Conservation (phyloP, 257 asterid species). For the Parsonsia alboflavescens region DNA sequence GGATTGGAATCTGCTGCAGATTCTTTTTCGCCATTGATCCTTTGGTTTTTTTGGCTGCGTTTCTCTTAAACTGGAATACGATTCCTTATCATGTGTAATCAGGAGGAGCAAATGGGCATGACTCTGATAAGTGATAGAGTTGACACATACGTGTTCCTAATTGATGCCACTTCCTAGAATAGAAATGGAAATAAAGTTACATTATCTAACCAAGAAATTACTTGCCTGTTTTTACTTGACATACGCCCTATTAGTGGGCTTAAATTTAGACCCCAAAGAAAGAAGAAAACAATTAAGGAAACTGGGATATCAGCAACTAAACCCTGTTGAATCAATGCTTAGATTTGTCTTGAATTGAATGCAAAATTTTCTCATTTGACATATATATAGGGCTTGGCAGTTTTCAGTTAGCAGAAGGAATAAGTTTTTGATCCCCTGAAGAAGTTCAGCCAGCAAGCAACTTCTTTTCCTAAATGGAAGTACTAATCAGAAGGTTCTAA, state of each 20-base stretch:
- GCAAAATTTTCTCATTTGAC: too few species aligned
- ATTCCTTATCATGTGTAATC: conserved; percentile 33
- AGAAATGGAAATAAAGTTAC: conserved; percentile 7
- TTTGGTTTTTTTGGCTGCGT: conserved; percentile 20
- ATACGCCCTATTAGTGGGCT: too few species aligned
- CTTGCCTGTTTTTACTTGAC: too few species aligned
- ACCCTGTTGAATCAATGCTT: too few species aligned
- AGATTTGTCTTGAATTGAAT: too few species aligned
- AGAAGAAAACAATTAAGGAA: too few species aligned
- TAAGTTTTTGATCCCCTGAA: not conserved
- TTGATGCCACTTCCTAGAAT: conserved; percentile 29
- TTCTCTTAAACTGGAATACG: conserved; percentile 22
- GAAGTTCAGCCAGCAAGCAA: not conserved
- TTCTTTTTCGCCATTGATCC: conserved; percentile 16
- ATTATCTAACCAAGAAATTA: too few species aligned
- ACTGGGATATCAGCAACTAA: too few species aligned
- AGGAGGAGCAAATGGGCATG: conserved; percentile 2
- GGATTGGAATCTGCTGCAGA: conserved; percentile 26
- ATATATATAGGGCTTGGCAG: too few species aligned
- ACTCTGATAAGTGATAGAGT: conserved; percentile 22
- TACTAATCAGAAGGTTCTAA: not conserved
- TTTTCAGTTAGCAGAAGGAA: not conserved
- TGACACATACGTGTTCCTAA: conserved; percentile 14
- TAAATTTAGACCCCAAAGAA: too few species aligned
- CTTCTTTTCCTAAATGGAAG: not conserved